Base-by-base conservation (phyloP, 305 asterid genomes). In the Fraxinus latifolia region DNA sequence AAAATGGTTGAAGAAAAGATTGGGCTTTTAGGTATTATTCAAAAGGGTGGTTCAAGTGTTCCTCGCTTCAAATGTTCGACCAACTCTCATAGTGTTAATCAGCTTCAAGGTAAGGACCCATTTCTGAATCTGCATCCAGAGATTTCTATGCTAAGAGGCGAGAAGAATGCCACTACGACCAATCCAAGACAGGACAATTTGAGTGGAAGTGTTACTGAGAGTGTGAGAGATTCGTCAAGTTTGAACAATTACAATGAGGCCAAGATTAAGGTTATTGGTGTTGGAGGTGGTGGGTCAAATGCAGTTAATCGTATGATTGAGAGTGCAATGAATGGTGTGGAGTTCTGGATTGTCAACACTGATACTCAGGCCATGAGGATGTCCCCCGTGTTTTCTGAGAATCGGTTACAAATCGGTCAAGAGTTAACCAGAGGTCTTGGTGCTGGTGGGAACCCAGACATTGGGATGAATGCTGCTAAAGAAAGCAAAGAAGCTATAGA, bases 211-310 rank as follows among this genome's bases (percentile, higher is more conserved):
- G 90, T 83, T 42, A 82, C 92, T 2, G 97, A 94, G 90, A 85
- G 81, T 73, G 87, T 83, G 80, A 84, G 79, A 65, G 91, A 86
- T 76, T 60, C 83, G 8, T 34, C 91, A 6, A 74, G 74, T 14
- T 50, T 84, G 29, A 85, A 85, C 74, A 88, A 86, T 83, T 80
- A 77, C 80, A 88, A 85, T 62, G 92, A 84, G 85, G 91, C 92
- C 27, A 88, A 86, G 82, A 89, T 89, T 81, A 89, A 89, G 84
- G 92, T 89, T 77, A 87, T 96, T 81, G 99, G 99, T 23, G 98
- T 96, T 74, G 99, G 99, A 85, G 99, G 99, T 23, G 99, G 99
- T 77, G 99, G 99, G 50, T 96, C 99, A 17, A 96, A 96, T 91
- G 99, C 92, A 3, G 92, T 89, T 19, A 89, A 89, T 82, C 92